Conservation (phyloP, 2,329 filamentous ascomycete species). For the Zalaria obscura region DNA sequence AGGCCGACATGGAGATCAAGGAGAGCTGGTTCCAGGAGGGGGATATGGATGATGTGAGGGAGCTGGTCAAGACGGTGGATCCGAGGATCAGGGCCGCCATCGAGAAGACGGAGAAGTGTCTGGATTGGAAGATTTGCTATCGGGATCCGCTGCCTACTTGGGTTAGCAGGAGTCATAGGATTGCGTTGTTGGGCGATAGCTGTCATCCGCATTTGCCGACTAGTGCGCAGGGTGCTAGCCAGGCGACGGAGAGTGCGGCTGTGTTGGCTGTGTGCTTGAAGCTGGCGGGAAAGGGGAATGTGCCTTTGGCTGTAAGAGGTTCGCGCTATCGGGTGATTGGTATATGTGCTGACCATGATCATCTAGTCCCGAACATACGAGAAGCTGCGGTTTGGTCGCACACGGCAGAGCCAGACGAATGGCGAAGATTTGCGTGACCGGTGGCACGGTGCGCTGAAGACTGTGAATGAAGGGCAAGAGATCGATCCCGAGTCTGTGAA, state of each 20-base stretch:
- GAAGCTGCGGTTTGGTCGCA: background rate
- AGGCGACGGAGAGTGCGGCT: constrained; percentile 35
- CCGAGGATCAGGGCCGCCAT: constrained; percentile 30
- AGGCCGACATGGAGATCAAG: constrained; percentile 28
- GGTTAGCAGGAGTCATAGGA: constrained; percentile 32
- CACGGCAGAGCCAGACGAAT: background rate
- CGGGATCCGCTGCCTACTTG: constrained; percentile 37
- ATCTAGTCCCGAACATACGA: constrained; percentile 5
- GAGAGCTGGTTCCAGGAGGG: constrained; percentile 32
- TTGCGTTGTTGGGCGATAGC: constrained; percentile 35
- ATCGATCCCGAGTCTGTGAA: background rate
- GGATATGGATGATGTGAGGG: constrained; percentile 21
- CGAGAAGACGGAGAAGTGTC: constrained; percentile 10
- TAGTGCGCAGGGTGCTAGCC: constrained; percentile 35
- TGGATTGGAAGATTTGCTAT: constrained; percentile 42
- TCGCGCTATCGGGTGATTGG: too few relatives aligned
- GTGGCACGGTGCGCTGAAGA: background rate
- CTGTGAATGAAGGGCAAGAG: background rate
- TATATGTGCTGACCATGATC: background rate
- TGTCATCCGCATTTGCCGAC: constrained; percentile 38
- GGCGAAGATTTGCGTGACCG: background rate
- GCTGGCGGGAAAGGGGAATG: constrained; percentile 22
- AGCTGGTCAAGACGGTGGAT: constrained; percentile 26
- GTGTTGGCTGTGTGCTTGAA: constrained; percentile 27
- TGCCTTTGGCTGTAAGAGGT: constrained; percentile 10